A percentile compares a stretch with the other conserved stretches of the same genome.
Evolutionary conservation across 495 filamentous ascomycete species (phyloP).

Genomic region (Aspergillus baeticus): DNA sequence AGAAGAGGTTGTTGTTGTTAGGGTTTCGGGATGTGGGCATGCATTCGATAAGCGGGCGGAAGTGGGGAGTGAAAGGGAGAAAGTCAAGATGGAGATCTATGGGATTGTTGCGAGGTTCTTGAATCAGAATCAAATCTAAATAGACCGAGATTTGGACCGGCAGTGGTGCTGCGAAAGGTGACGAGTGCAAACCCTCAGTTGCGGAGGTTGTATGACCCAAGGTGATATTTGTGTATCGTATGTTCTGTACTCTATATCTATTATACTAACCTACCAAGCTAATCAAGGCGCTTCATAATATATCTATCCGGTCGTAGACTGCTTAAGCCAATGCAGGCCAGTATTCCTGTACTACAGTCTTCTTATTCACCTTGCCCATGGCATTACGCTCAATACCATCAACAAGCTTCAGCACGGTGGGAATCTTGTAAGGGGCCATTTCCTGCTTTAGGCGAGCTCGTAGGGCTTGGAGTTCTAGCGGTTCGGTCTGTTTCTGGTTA

Average conservation of each 20-base stretch:
- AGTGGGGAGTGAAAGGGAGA: constrained; percentile 12
- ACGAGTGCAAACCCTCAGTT: too few species aligned
- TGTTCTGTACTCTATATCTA: not conserved
- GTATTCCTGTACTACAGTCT: constrained; percentile 41
- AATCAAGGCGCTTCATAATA: not conserved
- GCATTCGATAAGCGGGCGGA: constrained; percentile 23
- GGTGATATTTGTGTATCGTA: not conserved
- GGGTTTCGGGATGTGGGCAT: constrained; percentile 30
- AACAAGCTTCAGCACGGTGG: constrained; percentile 43
- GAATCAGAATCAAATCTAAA: not conserved
- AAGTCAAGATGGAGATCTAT: constrained; percentile 15
- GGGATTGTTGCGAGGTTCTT: constrained; percentile 17
- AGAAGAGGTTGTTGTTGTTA: constrained; percentile 22
- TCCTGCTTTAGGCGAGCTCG: constrained; percentile 39
- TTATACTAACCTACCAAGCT: not conserved
- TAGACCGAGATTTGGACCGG: not conserved
- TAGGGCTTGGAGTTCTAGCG: constrained; percentile 34
- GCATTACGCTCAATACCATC: constrained; percentile 48
- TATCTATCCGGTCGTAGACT: not conserved
- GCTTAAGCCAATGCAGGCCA: constrained; percentile 33
- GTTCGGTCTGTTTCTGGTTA: constrained; percentile 26
- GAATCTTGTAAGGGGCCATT: constrained; percentile 50
- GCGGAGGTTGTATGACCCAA: too few species aligned
- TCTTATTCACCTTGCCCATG: constrained; percentile 52
- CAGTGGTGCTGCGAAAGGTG: too few species aligned